Percentiles rank a stretch among this genome's conserved stretches.
Evolutionary conservation across 2,329 filamentous ascomycete genomes (phyloP).

Genomic region (Fusarium temperatum): DNA sequence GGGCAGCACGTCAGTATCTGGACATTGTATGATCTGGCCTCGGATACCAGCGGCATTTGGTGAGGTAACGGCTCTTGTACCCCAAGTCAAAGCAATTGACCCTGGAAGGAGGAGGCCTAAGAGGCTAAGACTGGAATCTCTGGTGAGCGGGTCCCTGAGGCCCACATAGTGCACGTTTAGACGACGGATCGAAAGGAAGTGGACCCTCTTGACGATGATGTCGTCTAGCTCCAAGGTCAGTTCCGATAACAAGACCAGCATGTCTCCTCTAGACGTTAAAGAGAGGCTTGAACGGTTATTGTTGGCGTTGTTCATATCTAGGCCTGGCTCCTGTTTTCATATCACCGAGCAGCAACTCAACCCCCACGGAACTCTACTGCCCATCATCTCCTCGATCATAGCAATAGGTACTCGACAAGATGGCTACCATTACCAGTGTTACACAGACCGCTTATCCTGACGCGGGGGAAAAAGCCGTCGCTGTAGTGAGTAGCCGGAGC

Average conservation of each 20-base stretch:
- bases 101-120: accelerated
- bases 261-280: background rate
- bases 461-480: accelerated
- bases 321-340: background rate
- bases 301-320: background rate
- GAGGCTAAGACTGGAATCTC: background rate
- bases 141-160: background rate
- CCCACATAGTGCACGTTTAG: background rate
- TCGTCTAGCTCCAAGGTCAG: background rate
- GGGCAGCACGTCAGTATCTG: background rate
- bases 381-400: background rate
- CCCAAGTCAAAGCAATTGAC: background rate
- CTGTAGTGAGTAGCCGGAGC: accelerated
- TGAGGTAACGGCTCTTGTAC: background rate
- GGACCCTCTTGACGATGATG: background rate
- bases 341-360: background rate
- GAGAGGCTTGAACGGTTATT: background rate
- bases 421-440: background rate
- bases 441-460: accelerated
- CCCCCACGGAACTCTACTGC: accelerated
- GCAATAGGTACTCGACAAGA: background rate
- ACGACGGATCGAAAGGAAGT: background rate
- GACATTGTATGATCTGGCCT: background rate
- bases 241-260: background rate
- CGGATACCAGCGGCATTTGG: background rate